These are phyloP conservation scores for Neurospora sp. DNA, from an alignment of 495 filamentous ascomycete species.

Conservation along the genomic window DNA sequence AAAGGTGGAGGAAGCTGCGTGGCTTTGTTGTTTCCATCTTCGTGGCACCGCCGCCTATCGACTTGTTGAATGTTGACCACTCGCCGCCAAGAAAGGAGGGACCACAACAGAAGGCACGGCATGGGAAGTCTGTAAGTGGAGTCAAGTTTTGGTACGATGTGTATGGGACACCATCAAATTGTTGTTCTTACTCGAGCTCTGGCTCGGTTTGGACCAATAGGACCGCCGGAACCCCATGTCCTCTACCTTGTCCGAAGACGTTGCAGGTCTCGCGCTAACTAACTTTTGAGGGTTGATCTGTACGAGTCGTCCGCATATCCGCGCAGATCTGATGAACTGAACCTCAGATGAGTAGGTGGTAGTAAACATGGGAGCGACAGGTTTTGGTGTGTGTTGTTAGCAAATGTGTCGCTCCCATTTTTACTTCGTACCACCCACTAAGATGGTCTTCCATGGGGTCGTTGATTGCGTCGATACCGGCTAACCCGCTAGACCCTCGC, in stretches of 20 bases:
- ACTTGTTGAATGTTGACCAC: neutral
- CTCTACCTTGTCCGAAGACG: too few species aligned
- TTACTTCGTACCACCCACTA: too few species aligned
- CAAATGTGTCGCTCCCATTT: too few species aligned
- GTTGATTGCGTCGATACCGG: neutral
- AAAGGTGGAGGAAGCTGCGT: neutral
- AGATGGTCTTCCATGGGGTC: neutral
- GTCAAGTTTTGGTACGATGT: neutral
- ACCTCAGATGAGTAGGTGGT: neutral
- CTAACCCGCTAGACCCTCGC: neutral
- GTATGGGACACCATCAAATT: neutral
- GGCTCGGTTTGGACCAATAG: too few species aligned
- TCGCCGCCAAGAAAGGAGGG: neutral
- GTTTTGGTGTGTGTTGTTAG: too few species aligned
- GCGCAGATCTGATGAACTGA: neutral
- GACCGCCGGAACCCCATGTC: too few species aligned
- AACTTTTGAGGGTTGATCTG: neutral
- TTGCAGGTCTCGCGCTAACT: neutral
- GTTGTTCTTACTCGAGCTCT: too few species aligned
- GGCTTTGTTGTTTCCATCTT: neutral
- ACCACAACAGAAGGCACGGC: neutral
- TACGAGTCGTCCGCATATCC: neutral
- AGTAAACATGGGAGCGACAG: too few species aligned
- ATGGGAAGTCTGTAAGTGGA: neutral
- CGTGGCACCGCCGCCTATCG: neutral